Conservation (phyloP, 31 red algal genomes). For the Asparagopsis taxiformis region DNA sequence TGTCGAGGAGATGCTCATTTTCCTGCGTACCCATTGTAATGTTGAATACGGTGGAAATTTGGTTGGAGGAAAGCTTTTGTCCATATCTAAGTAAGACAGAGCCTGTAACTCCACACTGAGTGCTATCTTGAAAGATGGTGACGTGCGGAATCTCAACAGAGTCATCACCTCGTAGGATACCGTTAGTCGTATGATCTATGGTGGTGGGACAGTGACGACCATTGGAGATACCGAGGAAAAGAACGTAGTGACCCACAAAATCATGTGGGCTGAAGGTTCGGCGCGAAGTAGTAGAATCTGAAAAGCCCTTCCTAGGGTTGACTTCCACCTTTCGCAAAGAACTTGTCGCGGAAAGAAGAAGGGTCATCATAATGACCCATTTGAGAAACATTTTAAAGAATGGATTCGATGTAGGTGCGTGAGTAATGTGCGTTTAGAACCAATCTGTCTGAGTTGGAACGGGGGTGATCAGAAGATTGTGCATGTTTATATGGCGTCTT, state of each 20-base stretch:
- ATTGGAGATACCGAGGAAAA: slow-evolving; percentile 12
- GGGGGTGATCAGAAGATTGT: too few species aligned
- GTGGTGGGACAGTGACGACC: slow-evolving; percentile 1
- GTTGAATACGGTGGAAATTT: slow-evolving; percentile 9
- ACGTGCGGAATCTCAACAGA: neutral
- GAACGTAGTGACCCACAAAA: slow-evolving; percentile 7
- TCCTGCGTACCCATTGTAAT: slow-evolving; percentile 3
- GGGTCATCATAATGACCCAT: too few species aligned
- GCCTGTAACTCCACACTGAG: neutral
- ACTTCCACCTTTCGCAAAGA: too few species aligned
- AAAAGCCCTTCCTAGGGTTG: slow-evolving; percentile 2
- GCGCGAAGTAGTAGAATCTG: neutral
- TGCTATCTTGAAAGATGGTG: neutral
- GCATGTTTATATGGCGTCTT: too few species aligned
- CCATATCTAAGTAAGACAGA: slow-evolving; percentile 6
- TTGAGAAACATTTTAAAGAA: too few species aligned
- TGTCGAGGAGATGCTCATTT: slow-evolving; percentile 14
- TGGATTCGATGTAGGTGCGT: too few species aligned
- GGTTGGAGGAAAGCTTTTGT: slow-evolving; percentile 7
- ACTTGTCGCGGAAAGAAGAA: too few species aligned
- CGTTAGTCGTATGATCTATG: slow-evolving; percentile 3
- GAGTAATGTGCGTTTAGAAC: too few species aligned
- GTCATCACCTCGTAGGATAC: neutral
- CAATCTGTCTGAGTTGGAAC: too few species aligned
- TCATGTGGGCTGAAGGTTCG: slow-evolving; percentile 5